Evolutionary conservation across 192 early-diverging fungal species (phyloP).

Genomic region (Mortierella alpina): DNA sequence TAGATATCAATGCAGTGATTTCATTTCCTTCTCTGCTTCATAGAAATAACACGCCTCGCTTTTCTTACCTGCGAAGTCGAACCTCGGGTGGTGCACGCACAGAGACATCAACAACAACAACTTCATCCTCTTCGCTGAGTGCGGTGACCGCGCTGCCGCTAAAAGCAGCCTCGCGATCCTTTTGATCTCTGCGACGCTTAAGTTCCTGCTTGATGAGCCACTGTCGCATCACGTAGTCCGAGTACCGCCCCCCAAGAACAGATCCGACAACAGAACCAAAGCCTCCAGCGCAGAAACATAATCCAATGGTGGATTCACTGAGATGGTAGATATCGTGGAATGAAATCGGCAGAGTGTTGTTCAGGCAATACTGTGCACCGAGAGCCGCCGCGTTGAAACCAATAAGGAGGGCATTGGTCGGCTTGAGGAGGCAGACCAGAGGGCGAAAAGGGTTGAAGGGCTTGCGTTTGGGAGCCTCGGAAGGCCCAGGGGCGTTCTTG

Average conservation of each 20-base stretch:
- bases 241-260: conserved; percentile 52
- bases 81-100: conserved; percentile 41
- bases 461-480: conserved; percentile 8
- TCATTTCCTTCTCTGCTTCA: too few relatives aligned
- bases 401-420: conserved; percentile 43
- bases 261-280: conserved; percentile 55
- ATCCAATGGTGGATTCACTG: conserved; percentile 49
- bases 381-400: conserved; percentile 47
- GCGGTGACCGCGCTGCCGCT: background rate
- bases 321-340: conserved; percentile 47
- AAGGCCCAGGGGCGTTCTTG: background rate
- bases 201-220: conserved; percentile 47
- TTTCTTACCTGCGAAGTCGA: conserved; percentile 36
- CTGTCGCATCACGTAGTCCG: conserved; percentile 44
- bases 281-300: conserved; percentile 58
- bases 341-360: conserved; percentile 50
- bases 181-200: conserved; percentile 14
- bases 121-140: conserved; percentile 8
- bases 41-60: background rate
- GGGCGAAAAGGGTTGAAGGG: conserved; percentile 46
- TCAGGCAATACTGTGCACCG: conserved; percentile 53
- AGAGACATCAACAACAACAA: conserved; percentile 14
- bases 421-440: conserved; percentile 31
- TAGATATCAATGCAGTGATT: background rate
- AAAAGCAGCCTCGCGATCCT: conserved; percentile 24